Base-by-base conservation (phyloP, 2,329 filamentous ascomycete genomes). In the Triangularia verruculosa region DNA sequence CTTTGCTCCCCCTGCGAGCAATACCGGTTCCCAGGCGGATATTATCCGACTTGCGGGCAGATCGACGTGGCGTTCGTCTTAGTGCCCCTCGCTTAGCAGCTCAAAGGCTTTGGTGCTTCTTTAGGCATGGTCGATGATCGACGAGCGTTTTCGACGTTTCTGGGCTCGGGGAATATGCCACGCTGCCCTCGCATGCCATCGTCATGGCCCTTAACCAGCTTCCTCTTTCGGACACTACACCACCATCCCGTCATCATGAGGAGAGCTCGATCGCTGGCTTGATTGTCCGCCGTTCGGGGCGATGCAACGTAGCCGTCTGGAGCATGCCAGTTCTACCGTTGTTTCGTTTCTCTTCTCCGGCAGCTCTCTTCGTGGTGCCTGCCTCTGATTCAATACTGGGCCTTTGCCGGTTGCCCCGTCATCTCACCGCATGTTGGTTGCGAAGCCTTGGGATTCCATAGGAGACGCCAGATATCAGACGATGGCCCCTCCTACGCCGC, bases 11-110 rank as follows among this genome's bases (percentile, higher is more conserved):
- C 66, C 64, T 70, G 68, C 64, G 58, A 63, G 63, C 64, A 70
- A 69, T 68, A 70, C 70, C 67, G 69, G 67, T 68, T 66, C 66
- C 66, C 65, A 66, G 57, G 66, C 65, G 67, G 66, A 68, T 65
- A 65, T 64, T 66, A 71, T 70, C 70, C 68, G 66, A 67, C 67
- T 61, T 58, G 65, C 63, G 65, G 70, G 66, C 64, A 47, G 70
- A 72, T 72, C 70, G 69, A 66, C 70, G 68, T 69, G 70, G 70
- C 70, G 70, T 57, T 63, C 39, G 68, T 60, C 64, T 69, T 71
- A 69, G 70, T 65, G 63, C 59, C 57, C 39, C 63, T 72, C 70
- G 70, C 71, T 72, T 72, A 66, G 51, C 52, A 61, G 47, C 30
- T 57, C 55, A 47, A 62, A 59, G 62, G 66, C 63, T 61, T 61